Base-by-base conservation (phyloP, 2,329 filamentous ascomycete species). In the Emydomyces testavorans region DNA sequence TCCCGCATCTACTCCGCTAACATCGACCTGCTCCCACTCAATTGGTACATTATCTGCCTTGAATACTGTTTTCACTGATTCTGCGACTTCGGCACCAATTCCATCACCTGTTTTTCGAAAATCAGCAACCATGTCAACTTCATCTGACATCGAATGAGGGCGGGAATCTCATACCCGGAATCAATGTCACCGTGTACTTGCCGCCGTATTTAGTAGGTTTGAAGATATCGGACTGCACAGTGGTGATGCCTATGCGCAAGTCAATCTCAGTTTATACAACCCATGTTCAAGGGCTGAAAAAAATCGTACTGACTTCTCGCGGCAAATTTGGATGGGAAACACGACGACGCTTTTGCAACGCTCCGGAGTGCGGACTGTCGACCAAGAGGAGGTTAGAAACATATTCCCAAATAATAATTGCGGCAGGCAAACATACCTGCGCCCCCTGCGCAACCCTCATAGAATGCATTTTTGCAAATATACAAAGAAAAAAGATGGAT, bases 41-140 rank as follows among this genome's bases (percentile, higher is more conserved):
- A 98, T 82, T 63, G 92, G 92, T 46, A 95, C 90, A 67, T 94
- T 96, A 76, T 96, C 90, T 67, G 90, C 89, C 80, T 95, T 96
- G 83, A 96, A 96, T 70, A 98, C 84, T 59, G 90, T 93, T 82
- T 95, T 94, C 69, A 98, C 90, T 55, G 87, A 92, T 74, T 96
- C 89, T 62, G 90, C 88, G 53, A 96, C 89, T 74, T 98, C 92
- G 69, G 87, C 86, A 70, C 92, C 92, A 67, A 98, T 94, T 76
- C 92, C 92, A 64, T 98, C 92, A 73, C 79, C 79, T 81, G 56
- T 7, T 36, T 20, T 3, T 13, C 36, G 13, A 16, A 32, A 29
- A 23, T 49, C 23, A 49, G 40, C 21, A 24, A 16, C 13, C 8
- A 31, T 23, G 6, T 24, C 6, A 28, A 11, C 8, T 26, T 18